Base-by-base conservation (phyloP, 306 rosid species). In the Malus fusca region DNA sequence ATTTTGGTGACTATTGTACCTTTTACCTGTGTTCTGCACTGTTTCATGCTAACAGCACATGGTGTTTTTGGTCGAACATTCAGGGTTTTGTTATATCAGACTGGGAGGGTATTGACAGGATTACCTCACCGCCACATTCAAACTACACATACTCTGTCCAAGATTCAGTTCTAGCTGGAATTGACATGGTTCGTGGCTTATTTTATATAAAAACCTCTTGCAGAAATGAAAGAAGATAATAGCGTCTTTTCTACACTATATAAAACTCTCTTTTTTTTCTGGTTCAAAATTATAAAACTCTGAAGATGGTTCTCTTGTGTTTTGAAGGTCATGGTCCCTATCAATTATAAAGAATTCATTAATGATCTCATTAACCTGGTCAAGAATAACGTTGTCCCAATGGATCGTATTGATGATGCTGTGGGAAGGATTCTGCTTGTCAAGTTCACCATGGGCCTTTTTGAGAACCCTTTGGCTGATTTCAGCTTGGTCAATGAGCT, bases 81-180 rank as follows among this genome's bases (percentile, higher is more conserved):
- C 91, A 95, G 99, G 99, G 99, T 71, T 95, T 95, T 88, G 97
- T 95, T 81, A 95, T 95, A 81, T 92, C 99, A 60, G 99, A 95
- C 80, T 95, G 99, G 99, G 91, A 88, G 81, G 99, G 97, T 69
- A 69, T 95, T 74, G 99, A 95, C 81, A 88, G 83, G 82, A 85
- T 92, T 66, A 92, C 97, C 30, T 10, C 96, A 8, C 91, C 97
- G 19, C 87, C 86, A 1, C 92, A 86, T 87, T 76, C 93, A 72
- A 92, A 95, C 82, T 92, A 92, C 88, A 68, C 99, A 14, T 95
- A 85, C 86, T 89, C 97, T 28, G 89, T 95, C 68, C 89, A 95
- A 85, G 91, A 93, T 69, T 51, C 93, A 69, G 76, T 95, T 80
- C 83, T 83, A 78, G 99, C 99, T 1, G 99, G 99, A 67, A 83